Conservation (phyloP, 768 basidiomycete genomes). For the Fibroporia radiculosa region DNA sequence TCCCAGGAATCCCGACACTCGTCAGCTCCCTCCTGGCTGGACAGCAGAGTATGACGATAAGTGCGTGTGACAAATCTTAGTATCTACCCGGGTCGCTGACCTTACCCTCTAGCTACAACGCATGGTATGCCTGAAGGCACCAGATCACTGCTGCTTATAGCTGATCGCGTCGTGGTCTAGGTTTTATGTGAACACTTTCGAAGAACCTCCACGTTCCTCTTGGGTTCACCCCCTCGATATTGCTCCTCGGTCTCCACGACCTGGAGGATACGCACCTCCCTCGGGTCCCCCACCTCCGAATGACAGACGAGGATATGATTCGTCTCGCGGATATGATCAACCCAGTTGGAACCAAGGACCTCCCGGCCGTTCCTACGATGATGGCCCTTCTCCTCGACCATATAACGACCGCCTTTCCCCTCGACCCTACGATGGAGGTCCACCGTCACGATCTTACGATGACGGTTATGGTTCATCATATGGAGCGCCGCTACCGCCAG, state of each 20-base stretch:
- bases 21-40: conserved; percentile 64
- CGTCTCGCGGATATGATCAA: conserved; percentile 7
- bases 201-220: conserved; percentile 52
- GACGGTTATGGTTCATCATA: conserved; percentile 13
- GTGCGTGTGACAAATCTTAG: conserved; percentile 37
- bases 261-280: conserved; percentile 25
- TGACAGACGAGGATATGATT: conserved; percentile 20
- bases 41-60: conserved; percentile 56
- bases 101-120: conserved; percentile 40
- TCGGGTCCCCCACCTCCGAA: conserved; percentile 38
- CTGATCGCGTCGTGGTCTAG: conserved; percentile 26
- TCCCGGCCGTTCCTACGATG: conserved; percentile 21
- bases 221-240: conserved; percentile 73
- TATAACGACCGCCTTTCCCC: conserved; percentile 11
- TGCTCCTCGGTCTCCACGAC: conserved; percentile 35
- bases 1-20: conserved; percentile 38
- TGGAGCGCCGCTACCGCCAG: conserved; percentile 18
- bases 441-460: conserved; percentile 19
- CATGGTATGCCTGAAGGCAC: conserved; percentile 55
- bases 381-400: conserved; percentile 12
- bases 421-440: conserved; percentile 13
- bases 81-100: background rate
- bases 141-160: too few species aligned
- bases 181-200: conserved; percentile 70
- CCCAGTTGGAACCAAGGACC: conserved; percentile 10